These are phyloP conservation scores for Tripterygium wilfordii DNA, from an alignment of 177 flowering plant species.

Conservation along the genomic window DNA sequence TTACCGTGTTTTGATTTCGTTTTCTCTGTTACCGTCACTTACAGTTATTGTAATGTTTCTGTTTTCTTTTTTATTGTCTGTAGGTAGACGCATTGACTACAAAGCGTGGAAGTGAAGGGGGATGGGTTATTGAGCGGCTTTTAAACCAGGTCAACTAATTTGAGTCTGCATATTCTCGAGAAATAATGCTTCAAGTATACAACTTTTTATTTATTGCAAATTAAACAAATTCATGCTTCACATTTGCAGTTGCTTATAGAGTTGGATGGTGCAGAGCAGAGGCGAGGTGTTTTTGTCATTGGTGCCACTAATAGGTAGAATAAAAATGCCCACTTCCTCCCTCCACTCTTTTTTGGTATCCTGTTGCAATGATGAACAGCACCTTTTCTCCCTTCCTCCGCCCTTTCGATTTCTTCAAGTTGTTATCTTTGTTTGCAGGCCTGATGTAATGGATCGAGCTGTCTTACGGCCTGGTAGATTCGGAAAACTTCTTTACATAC, in stretches of 20 bases:
- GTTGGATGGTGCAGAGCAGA: constrained; percentile 79
- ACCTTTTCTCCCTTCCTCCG: not conserved
- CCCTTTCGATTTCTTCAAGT: not conserved
- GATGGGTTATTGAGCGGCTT: constrained; percentile 77
- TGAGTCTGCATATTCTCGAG: too few relatives aligned
- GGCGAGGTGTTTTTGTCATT: constrained; percentile 80
- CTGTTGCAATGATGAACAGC: too few relatives aligned
- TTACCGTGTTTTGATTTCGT: too few relatives aligned
- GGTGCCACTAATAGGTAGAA: constrained; percentile 93
- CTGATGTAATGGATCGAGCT: constrained; percentile 79
- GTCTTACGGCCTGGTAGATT: constrained; percentile 84
- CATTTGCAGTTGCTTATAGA: constrained; percentile 87
- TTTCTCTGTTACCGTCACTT: not conserved
- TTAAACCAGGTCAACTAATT: constrained; percentile 85
- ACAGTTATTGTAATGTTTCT: not conserved
- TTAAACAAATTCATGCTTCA: too few relatives aligned
- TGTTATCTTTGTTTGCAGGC: constrained; percentile 37
- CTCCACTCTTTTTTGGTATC: too few relatives aligned
- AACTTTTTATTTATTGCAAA: too few relatives aligned
- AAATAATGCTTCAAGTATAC: too few relatives aligned
- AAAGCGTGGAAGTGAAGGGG: constrained; percentile 77
- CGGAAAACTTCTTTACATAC: constrained; percentile 79
- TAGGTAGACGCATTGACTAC: constrained; percentile 94
- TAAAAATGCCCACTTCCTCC: too few relatives aligned
- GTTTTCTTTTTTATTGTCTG: constrained; percentile 1